phyloP scores from a whole-genome alignment of 2,329 filamentous ascomycete genomes.

The Cladosporium sp. region DNA sequence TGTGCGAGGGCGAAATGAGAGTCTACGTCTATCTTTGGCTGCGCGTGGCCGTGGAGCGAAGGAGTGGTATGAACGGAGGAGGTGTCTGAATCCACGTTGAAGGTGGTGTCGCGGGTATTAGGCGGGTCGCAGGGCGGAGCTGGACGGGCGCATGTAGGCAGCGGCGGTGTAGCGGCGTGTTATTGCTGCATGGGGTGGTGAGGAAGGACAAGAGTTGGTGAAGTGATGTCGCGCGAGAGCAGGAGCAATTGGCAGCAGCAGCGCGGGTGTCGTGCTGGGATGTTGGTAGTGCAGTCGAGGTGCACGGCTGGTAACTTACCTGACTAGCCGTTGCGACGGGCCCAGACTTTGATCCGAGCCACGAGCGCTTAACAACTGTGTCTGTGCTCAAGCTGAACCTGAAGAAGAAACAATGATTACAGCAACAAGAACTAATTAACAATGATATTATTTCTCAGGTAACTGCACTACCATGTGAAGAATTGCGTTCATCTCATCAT shows the following conservation, averaged over 20 bases:
- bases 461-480: not conserved
- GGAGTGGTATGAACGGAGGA: conserved; percentile 36
- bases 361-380: not conserved
- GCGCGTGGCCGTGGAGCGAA: conserved; percentile 31
- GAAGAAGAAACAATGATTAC: not conserved
- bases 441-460: no score
- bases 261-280: not conserved
- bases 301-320: not conserved
- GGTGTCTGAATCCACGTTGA: conserved; percentile 37
- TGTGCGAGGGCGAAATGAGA: conserved; percentile 29
- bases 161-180: not conserved
- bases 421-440: not conserved
- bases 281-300: conserved; percentile 1
- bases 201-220: not conserved
- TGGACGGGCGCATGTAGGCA: conserved; percentile 4
- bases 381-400: conserved; percentile 1
- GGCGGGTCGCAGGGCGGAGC: not conserved
- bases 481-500: not conserved
- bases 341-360: not conserved
- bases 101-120: conserved; percentile 11
- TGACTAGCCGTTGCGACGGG: not conserved
- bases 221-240: not conserved
- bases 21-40: conserved; percentile 34
- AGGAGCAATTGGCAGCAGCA: not conserved
- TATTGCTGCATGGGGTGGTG: not conserved